These are phyloP conservation scores for Rhizopogon vulgaris DNA, from an alignment of 768 basidiomycete species.

Conservation along the genomic window DNA sequence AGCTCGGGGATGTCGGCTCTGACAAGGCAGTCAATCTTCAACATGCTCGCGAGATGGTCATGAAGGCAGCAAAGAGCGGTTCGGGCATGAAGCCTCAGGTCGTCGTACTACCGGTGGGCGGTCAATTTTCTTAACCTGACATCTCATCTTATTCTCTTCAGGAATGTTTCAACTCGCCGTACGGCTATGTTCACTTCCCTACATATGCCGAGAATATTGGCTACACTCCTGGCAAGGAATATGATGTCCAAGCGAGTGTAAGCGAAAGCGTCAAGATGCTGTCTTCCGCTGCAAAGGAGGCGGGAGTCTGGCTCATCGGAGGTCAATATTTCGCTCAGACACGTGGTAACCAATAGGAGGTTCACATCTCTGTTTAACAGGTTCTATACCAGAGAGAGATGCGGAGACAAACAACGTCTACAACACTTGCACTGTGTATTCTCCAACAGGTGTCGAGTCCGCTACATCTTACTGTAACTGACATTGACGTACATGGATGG, in stretches of 20 bases:
- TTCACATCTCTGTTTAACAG: conserved; percentile 34
- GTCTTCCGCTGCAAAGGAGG: conserved; percentile 71
- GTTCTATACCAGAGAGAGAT: conserved; percentile 89
- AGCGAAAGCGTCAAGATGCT: conserved; percentile 83
- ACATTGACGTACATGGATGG: neutral
- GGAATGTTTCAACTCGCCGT: conserved; percentile 90
- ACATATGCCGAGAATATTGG: conserved; percentile 77
- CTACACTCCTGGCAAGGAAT: conserved; percentile 50
- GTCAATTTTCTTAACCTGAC: neutral
- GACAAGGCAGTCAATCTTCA: conserved; percentile 75
- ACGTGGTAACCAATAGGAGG: neutral
- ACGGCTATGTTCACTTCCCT: conserved; percentile 75
- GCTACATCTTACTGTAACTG: neutral
- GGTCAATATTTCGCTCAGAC: conserved; percentile 39
- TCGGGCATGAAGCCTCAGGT: conserved; percentile 57
- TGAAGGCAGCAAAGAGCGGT: conserved; percentile 49
- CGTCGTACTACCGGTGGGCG: conserved; percentile 76
- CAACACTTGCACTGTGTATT: conserved; percentile 92
- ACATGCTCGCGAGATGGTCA: conserved; percentile 76
- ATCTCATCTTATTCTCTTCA: conserved; percentile 20
- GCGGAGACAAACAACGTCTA: conserved; percentile 59
- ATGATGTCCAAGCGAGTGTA: conserved; percentile 45
- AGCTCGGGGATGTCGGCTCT: conserved; percentile 69
- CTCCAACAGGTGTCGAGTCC: conserved; percentile 52
- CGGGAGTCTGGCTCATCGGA: conserved; percentile 86